Conservation (phyloP, 768 basidiomycete genomes). For the Tricholoma furcatifolium region DNA sequence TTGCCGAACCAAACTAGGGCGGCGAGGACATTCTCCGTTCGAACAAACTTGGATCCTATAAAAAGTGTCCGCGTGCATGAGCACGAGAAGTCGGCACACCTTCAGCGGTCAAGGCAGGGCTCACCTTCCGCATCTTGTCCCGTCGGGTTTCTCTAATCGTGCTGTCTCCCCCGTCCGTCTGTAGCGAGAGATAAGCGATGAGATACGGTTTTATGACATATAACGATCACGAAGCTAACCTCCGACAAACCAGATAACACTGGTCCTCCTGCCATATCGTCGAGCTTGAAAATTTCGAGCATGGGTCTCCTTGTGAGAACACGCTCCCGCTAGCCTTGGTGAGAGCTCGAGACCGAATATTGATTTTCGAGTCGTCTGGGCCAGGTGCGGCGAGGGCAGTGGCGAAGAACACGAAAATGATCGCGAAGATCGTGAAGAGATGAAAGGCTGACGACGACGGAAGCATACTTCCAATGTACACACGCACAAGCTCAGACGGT, state of each 20-base stretch:
- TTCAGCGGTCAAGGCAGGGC: background rate
- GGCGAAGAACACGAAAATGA: background rate
- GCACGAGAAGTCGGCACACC: background rate
- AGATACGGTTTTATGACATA: background rate
- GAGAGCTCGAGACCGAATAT: background rate
- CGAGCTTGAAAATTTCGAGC: background rate
- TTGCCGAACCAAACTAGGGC: background rate
- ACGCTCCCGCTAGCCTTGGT: background rate
- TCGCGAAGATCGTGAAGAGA: background rate
- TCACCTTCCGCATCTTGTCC: background rate
- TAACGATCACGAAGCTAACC: background rate
- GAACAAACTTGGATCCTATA: background rate
- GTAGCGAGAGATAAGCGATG: background rate
- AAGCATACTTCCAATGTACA: background rate
- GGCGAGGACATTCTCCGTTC: background rate
- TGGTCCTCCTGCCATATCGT: slow-evolving; percentile 1
- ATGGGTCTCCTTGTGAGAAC: background rate
- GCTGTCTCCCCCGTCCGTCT: background rate
- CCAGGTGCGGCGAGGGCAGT: background rate
- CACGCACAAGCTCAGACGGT: too few relatives aligned
- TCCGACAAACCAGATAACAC: background rate
- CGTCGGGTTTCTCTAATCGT: background rate
- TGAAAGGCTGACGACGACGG: background rate
- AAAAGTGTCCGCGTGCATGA: too few relatives aligned
- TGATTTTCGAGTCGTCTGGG: background rate